phyloP scores from a whole-genome alignment of 2,329 filamentous ascomycete genomes.

The Exophiala dermatitidis region DNA sequence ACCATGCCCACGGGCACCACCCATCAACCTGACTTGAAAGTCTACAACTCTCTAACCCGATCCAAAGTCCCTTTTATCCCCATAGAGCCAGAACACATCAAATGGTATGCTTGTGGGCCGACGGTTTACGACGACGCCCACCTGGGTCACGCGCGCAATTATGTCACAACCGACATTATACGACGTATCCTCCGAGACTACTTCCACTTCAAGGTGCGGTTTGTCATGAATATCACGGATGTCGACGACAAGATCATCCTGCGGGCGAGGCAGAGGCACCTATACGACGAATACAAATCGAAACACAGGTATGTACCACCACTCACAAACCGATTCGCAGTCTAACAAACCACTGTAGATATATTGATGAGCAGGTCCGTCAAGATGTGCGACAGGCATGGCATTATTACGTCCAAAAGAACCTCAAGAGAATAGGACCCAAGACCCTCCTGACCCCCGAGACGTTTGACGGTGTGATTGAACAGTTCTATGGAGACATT shows the following conservation, averaged over 20 bases:
- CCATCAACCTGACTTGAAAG: constrained; percentile 53
- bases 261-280: constrained; percentile 65
- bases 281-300: constrained; percentile 62
- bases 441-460: constrained; percentile 38
- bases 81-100: constrained; percentile 60
- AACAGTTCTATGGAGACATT: constrained; percentile 48
- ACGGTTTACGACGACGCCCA: constrained; percentile 80
- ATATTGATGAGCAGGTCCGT: constrained; percentile 40
- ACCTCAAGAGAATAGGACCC: constrained; percentile 48
- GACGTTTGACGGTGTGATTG: constrained; percentile 42
- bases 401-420: constrained; percentile 57
- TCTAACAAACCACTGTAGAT: constrained; percentile 9
- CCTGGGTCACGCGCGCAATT: constrained; percentile 78
- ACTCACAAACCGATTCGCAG: background rate
- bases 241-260: constrained; percentile 69
- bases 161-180: constrained; percentile 84
- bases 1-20: constrained; percentile 35
- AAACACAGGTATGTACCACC: constrained; percentile 35
- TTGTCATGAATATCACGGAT: constrained; percentile 91
- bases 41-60: constrained; percentile 75
- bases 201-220: constrained; percentile 73
- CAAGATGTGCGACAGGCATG: constrained; percentile 48
- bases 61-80: constrained; percentile 68
- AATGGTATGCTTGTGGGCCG: constrained; percentile 85
- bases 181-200: constrained; percentile 75